Conservation (phyloP, 2,329 filamentous ascomycete species). For the Fusarium sp. region DNA sequence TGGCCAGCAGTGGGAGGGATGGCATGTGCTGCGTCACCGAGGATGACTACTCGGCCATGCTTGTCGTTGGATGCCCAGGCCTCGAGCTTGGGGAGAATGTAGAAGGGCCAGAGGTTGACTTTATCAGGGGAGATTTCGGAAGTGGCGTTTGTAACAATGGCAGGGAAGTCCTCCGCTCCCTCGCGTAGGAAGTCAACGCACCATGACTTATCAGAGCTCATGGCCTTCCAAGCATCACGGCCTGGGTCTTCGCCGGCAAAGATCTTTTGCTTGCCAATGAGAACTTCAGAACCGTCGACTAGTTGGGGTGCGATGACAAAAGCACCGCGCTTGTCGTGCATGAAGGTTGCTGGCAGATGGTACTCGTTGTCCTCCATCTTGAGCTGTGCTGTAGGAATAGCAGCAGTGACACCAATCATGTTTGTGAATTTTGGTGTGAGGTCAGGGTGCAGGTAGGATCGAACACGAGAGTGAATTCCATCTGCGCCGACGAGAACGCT, state of each 20-base stretch:
- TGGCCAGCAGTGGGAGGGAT: conserved; percentile 63
- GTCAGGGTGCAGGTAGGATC: conserved; percentile 64
- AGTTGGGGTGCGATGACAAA: conserved; percentile 66
- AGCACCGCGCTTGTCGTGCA: conserved; percentile 58
- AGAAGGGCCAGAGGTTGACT: conserved; percentile 65
- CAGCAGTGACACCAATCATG: conserved; percentile 57
- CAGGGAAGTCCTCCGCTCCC: conserved; percentile 54
- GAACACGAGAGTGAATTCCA: conserved; percentile 70
- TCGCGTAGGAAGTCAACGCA: conserved; percentile 53
- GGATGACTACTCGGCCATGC: conserved; percentile 56
- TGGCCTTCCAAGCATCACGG: conserved; percentile 58
- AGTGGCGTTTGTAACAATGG: conserved; percentile 54
- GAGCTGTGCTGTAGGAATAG: conserved; percentile 55
- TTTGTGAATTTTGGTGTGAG: conserved; percentile 64
- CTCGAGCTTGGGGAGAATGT: conserved; percentile 61
- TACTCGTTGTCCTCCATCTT: conserved; percentile 52
- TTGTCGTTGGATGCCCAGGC: conserved; percentile 56
- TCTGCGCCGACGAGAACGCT: conserved; percentile 68
- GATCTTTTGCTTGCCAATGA: conserved; percentile 61
- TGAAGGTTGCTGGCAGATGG: conserved; percentile 59
- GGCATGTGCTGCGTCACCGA: conserved; percentile 64
- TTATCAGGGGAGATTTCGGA: conserved; percentile 48
- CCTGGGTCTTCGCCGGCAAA: conserved; percentile 53
- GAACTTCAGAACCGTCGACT: conserved; percentile 61
- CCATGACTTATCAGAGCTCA: conserved; percentile 56